Percentiles rank a stretch among this genome's conserved stretches.
These are phyloP conservation scores for Eucalyptus cloeziana DNA, from an alignment of 345 rosid species.

Conservation along the genomic window DNA sequence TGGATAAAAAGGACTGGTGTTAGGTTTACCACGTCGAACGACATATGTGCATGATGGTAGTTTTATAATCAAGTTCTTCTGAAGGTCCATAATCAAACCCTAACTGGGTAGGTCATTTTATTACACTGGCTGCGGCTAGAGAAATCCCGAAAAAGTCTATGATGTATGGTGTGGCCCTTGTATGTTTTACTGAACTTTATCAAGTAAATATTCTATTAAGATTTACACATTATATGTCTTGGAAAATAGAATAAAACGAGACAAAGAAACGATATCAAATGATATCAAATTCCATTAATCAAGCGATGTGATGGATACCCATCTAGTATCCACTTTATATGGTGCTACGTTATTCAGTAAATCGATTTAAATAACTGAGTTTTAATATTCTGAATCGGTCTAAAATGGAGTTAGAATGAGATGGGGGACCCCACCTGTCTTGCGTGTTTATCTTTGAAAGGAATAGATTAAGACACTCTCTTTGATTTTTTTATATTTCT, in stretches of 20 bases:
- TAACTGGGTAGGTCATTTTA: neutral
- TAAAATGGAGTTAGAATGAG: neutral
- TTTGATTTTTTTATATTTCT: neutral
- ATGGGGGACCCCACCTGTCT: neutral
- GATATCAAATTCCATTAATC: neutral
- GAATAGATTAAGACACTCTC: neutral
- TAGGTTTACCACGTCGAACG: neutral
- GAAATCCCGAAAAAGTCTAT: neutral
- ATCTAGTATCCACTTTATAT: neutral
- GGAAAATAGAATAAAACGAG: neutral
- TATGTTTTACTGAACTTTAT: neutral
- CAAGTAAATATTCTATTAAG: neutral
- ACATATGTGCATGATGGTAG: neutral
- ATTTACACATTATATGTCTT: neutral
- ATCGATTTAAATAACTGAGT: neutral
- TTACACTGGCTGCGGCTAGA: neutral
- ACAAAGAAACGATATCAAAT: neutral
- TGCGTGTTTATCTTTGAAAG: neutral
- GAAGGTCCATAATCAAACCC: neutral
- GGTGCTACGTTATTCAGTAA: fast-evolving
- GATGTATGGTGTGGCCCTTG: neutral
- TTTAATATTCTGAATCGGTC: neutral
- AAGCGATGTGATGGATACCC: neutral
- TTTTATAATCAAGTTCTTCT: neutral
- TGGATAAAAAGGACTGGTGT: neutral